Evolutionary conservation across 1,139 yeast genomes (phyloP).

Genomic region (Magnusiomyces paraingens): DNA sequence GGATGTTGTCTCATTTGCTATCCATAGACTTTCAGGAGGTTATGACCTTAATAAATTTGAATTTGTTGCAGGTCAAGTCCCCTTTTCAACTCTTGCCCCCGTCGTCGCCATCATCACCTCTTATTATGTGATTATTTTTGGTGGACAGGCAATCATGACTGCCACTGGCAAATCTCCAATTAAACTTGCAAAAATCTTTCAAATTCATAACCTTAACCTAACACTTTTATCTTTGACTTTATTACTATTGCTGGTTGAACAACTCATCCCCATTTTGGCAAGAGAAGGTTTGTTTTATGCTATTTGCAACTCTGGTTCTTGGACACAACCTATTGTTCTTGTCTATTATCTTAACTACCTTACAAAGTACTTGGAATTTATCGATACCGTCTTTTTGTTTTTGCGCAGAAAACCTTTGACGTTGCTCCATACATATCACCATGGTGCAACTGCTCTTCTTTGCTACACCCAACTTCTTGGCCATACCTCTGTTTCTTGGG

Average conservation of each 20-base stretch:
- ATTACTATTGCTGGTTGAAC: constrained; percentile 70
- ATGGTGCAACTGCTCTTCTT: constrained; percentile 94
- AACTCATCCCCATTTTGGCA: constrained; percentile 72
- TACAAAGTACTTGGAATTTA: constrained; percentile 56
- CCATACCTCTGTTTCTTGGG: constrained; percentile 87
- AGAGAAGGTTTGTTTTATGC: constrained; percentile 79
- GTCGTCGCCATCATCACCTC: constrained; percentile 51
- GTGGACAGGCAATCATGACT: constrained; percentile 62
- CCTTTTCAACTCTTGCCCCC: constrained; percentile 53
- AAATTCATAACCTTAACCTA: constrained; percentile 72
- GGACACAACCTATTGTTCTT: constrained; percentile 79
- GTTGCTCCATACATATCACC: constrained; percentile 93
- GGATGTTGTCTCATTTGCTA: constrained; percentile 69
- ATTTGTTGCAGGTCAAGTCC: constrained; percentile 51
- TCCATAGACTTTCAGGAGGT: constrained; percentile 44
- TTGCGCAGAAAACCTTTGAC: constrained; percentile 80
- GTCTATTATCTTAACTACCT: constrained; percentile 51
- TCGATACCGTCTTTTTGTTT: constrained; percentile 89
- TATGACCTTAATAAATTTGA: constrained; percentile 48
- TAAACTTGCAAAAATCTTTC: constrained; percentile 65
- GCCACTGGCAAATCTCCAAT: constrained; percentile 53
- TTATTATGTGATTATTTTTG: constrained; percentile 77
- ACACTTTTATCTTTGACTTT: constrained; percentile 64
- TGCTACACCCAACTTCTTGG: constrained; percentile 95
- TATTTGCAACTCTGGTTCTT: constrained; percentile 71